Percentiles rank a stretch among this genome's conserved stretches.
Conservation (phyloP, 2,329 filamentous ascomycete genomes). For the Cercospora berteroae region DNA sequence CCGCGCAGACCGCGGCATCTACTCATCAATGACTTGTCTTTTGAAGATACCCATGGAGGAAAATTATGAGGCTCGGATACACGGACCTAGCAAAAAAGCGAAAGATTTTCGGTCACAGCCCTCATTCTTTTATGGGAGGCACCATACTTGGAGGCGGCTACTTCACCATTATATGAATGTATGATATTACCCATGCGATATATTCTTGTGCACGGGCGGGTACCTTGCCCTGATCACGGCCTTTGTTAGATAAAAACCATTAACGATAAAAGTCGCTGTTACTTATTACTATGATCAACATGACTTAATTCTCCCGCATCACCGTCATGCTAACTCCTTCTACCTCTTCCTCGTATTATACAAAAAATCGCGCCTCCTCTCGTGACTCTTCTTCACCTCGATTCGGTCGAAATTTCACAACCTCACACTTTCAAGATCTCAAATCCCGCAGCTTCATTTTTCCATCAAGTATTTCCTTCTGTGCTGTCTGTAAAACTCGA, state of each 20-base stretch:
- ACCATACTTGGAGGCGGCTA: background rate
- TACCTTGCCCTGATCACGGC: background rate
- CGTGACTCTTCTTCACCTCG: background rate
- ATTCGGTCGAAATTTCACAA: background rate
- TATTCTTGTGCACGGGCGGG: background rate
- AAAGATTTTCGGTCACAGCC: background rate
- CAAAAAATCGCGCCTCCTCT: conserved; percentile 3
- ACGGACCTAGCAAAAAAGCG: background rate
- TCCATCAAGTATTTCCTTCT: background rate
- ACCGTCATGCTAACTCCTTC: background rate
- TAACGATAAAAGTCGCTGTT: background rate
- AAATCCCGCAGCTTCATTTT: conserved; percentile 3
- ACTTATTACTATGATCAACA: background rate
- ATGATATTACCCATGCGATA: background rate
- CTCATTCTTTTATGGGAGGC: background rate
- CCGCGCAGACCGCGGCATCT: too few species aligned
- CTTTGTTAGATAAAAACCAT: background rate
- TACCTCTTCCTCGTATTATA: conserved; percentile 12
- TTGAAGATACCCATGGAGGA: background rate
- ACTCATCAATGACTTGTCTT: background rate
- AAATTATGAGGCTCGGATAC: background rate
- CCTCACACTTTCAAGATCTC: conserved; percentile 4
- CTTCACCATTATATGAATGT: too few species aligned
- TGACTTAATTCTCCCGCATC: background rate
- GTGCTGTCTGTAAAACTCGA: background rate